These are phyloP conservation scores for Pleomassaria siparia DNA, from an alignment of 2,329 filamentous ascomycete species.

Conservation along the genomic window DNA sequence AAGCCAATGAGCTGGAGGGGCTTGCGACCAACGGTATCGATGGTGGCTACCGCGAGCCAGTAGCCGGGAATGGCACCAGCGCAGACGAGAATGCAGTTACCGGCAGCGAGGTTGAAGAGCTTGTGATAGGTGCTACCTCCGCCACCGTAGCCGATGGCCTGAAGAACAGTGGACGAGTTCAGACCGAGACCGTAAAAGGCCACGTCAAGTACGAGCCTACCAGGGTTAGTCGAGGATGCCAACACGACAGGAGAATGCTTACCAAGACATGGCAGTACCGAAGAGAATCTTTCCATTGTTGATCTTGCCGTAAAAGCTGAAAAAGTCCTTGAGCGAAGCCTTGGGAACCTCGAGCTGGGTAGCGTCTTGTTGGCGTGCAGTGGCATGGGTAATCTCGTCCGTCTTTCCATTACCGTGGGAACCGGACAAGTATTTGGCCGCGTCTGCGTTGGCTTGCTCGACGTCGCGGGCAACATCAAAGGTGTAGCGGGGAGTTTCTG, in stretches of 20 bases:
- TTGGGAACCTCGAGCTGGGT: conserved; percentile 64
- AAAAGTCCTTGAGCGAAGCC: conserved; percentile 73
- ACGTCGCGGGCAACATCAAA: conserved; percentile 45
- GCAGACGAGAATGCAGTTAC: conserved; percentile 76
- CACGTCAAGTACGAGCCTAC: conserved; percentile 59
- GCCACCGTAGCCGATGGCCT: conserved; percentile 68
- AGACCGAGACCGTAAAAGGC: conserved; percentile 62
- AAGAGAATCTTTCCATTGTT: conserved; percentile 72
- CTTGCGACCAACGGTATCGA: conserved; percentile 68
- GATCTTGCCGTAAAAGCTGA: conserved; percentile 67
- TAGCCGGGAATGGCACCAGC: conserved; percentile 80
- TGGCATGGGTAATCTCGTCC: conserved; percentile 67
- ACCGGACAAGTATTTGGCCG: conserved; percentile 72
- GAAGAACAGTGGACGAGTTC: conserved; percentile 73
- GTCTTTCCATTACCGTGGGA: conserved; percentile 61
- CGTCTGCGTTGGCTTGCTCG: conserved; percentile 64
- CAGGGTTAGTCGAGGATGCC: background rate
- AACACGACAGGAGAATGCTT: background rate
- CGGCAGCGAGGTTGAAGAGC: conserved; percentile 73
- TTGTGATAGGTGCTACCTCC: conserved; percentile 66
- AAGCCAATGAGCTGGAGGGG: conserved; percentile 39
- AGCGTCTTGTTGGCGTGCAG: conserved; percentile 55
- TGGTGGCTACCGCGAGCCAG: conserved; percentile 59
- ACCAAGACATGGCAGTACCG: conserved; percentile 78
- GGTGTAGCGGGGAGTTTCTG: conserved; percentile 46